These are phyloP conservation scores for Botryotinia narcissicola DNA, from an alignment of 2,329 filamentous ascomycete genomes.

Conservation along the genomic window DNA sequence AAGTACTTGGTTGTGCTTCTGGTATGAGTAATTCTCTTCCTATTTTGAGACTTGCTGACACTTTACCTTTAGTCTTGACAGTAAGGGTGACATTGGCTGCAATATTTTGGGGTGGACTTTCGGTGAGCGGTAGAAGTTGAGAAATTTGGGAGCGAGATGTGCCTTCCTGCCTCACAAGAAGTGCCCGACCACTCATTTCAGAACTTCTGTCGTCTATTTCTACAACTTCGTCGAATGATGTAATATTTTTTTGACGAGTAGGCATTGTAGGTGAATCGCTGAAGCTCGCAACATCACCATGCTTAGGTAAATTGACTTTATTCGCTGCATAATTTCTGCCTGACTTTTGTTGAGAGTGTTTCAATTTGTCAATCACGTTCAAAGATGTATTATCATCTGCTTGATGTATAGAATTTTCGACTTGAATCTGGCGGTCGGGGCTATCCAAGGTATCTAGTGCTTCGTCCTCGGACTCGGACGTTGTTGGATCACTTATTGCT, in stretches of 20 bases:
- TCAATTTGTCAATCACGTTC: neutral
- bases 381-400: neutral
- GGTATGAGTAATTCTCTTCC: neutral
- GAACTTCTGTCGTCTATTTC: neutral
- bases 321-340: neutral
- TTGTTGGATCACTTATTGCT: neutral
- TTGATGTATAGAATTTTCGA: neutral
- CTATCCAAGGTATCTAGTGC: neutral
- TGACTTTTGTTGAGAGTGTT: neutral
- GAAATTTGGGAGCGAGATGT: neutral
- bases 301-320: neutral
- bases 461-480: neutral
- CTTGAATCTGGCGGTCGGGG: neutral
- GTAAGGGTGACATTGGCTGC: neutral
- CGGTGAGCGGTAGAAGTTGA: neutral
- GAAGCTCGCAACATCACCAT: neutral
- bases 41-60: neutral
- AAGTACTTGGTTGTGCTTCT: neutral
- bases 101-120: neutral
- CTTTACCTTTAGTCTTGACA: neutral
- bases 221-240: neutral
- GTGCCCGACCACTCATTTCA: neutral
- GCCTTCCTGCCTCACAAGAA: neutral
- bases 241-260: too few relatives aligned
- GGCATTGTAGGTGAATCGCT: neutral